These are phyloP conservation scores for Thalassiosira profunda DNA, from an alignment of 108 stramenopile species.

Conservation along the genomic window DNA sequence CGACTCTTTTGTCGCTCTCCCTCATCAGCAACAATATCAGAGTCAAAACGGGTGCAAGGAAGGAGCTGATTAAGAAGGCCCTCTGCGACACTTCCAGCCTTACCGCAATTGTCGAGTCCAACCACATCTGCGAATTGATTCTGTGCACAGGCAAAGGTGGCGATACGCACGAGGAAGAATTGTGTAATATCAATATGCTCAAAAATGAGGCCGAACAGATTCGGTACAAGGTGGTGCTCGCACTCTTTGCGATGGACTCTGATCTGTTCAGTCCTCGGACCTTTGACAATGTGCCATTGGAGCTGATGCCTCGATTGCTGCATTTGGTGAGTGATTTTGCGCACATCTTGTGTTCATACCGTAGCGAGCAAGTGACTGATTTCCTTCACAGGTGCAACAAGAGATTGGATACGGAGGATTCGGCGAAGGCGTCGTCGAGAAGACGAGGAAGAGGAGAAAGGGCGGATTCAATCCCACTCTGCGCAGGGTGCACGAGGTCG, in stretches of 20 bases:
- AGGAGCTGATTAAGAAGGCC: not conserved
- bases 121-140: not conserved
- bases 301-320: not conserved
- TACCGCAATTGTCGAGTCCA: not conserved
- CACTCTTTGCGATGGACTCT: not conserved
- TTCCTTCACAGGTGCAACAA: too few relatives aligned
- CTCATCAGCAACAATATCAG: not conserved
- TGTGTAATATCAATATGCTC: not conserved
- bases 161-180: not conserved
- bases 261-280: not conserved
- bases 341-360: too few relatives aligned
- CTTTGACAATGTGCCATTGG: not conserved
- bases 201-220: not conserved
- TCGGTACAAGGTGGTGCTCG: not conserved
- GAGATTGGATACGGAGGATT: not conserved
- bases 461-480: not conserved
- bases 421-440: not conserved
- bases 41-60: not conserved
- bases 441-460: not conserved
- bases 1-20: not conserved
- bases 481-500: not conserved
- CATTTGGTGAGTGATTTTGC: too few relatives aligned
- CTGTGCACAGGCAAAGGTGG: not conserved
- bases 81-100: not conserved
- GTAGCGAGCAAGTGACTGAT: too few relatives aligned